Percentiles rank a stretch among this genome's conserved stretches.
Evolutionary conservation across 257 asterid genomes (phyloP).

Genomic region (Lantana camara): DNA sequence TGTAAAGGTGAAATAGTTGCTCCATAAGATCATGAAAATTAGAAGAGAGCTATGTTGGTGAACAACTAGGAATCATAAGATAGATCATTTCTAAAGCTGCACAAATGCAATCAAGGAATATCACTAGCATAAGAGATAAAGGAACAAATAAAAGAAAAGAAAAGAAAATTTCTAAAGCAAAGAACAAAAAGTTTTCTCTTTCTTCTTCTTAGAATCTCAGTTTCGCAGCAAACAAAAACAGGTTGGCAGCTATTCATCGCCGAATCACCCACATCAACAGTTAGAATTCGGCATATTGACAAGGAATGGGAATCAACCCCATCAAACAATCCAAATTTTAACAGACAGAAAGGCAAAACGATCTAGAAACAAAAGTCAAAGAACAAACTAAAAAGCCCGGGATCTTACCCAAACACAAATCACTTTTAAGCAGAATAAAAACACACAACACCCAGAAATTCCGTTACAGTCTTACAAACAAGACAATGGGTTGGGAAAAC

Average conservation of each 20-base stretch:
- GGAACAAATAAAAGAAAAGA: conserved; percentile 5
- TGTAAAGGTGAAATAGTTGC: not conserved
- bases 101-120: not conserved
- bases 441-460: not conserved
- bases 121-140: not conserved
- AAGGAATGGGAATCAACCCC: conserved; percentile 10
- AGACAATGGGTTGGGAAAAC: not conserved
- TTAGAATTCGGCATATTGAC: not conserved
- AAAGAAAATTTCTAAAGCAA: not conserved
- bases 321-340: conserved; percentile 14
- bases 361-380: conserved; percentile 10
- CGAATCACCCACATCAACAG: conserved; percentile 15
- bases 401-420: conserved; percentile 6
- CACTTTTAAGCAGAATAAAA: not conserved
- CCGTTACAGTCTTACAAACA: too few species aligned
- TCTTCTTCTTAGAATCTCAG: not conserved
- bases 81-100: not conserved
- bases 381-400: not conserved
- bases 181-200: not conserved
- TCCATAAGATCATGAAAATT: not conserved
- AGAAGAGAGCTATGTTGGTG: not conserved
- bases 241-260: conserved; percentile 2
- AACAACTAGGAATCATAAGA: not conserved
- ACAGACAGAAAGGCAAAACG: not conserved
- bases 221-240: not conserved